These are phyloP conservation scores for Penicillium simplicissimum DNA, from an alignment of 495 filamentous ascomycete species.

Conservation along the genomic window DNA sequence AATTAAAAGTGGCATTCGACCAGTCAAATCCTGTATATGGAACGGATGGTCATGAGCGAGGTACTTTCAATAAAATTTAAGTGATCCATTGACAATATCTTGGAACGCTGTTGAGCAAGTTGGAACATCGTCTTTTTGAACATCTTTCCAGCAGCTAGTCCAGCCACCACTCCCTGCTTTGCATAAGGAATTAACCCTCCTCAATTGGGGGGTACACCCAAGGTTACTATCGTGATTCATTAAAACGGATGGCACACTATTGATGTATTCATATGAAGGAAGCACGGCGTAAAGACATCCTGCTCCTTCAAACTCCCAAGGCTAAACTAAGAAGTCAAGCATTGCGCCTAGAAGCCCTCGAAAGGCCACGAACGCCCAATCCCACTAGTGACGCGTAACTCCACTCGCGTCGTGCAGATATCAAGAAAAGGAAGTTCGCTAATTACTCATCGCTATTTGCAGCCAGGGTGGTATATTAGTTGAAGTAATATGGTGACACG, in stretches of 20 bases:
- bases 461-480: slow-evolving; percentile 20
- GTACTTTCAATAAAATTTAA: too few relatives aligned
- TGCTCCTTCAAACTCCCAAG: background rate
- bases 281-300: background rate
- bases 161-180: too few relatives aligned
- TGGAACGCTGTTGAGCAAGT: too few relatives aligned
- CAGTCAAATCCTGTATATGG: background rate
- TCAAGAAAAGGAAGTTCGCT: background rate
- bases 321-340: background rate
- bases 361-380: slow-evolving; percentile 2
- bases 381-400: slow-evolving; percentile 1
- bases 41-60: background rate
- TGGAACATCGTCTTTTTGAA: too few relatives aligned
- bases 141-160: too few relatives aligned
- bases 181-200: too few relatives aligned
- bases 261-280: background rate
- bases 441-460: slow-evolving; percentile 2
- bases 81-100: too few relatives aligned
- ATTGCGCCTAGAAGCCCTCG: background rate
- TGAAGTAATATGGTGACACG: background rate
- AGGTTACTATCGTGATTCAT: background rate
- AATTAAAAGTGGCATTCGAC: slow-evolving; percentile 14
- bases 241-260: background rate
- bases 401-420: background rate
- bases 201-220: too few relatives aligned